Base-by-base conservation (phyloP, 371 early-diverging fungal genomes). In the Capniomyces stellatus region DNA sequence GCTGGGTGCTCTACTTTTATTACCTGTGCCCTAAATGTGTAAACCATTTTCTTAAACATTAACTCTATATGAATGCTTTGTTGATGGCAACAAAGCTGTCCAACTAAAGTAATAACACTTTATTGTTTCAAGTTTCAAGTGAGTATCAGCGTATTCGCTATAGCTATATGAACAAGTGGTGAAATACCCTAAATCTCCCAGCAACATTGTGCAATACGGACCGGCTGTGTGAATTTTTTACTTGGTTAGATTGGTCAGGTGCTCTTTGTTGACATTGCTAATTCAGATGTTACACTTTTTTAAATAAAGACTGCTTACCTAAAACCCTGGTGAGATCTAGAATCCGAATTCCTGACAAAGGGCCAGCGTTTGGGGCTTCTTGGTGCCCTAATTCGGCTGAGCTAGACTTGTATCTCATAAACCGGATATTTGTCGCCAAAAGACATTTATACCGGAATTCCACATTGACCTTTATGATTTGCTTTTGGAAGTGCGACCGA, bases 1-100 rank as follows among this genome's bases (percentile, higher is more conserved):
- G 73, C 59, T 29, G 89, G 89, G 30, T 82, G 75, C 63, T 91
- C 93, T 28, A 92, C 66, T 55, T 92, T 92, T 64, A 90, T 81
- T 2, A 91, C 78, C 25, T 89, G 87, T 1, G 93, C 93, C 2
- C 54, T 54, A 54, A 4, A 54, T 43, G 25, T 39, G 6, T 15
- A 57, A 52, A n/a, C n/a, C n/a, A n/a, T n/a, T n/a, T n/a, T n/a
- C n/a, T n/a, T n/a, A n/a, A n/a, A n/a, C n/a, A n/a, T n/a, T n/a
- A n/a, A n/a, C n/a, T n/a, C n/a, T n/a, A n/a, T n/a, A n/a, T n/a
- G n/a, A n/a, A n/a, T n/a, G n/a, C n/a, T n/a, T n/a, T n/a, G n/a
- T n/a, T n/a, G n/a, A n/a, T n/a, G n/a, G n/a, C n/a, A n/a, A n/a
- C n/a, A n/a, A n/a, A n/a, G n/a, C n/a, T n/a, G n/a, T n/a, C n/a